A percentile compares a stretch with the other conserved stretches of the same genome.
These are phyloP conservation scores for Solanum bukasovii DNA, from an alignment of 257 asterid genomes.

Conservation along the genomic window DNA sequence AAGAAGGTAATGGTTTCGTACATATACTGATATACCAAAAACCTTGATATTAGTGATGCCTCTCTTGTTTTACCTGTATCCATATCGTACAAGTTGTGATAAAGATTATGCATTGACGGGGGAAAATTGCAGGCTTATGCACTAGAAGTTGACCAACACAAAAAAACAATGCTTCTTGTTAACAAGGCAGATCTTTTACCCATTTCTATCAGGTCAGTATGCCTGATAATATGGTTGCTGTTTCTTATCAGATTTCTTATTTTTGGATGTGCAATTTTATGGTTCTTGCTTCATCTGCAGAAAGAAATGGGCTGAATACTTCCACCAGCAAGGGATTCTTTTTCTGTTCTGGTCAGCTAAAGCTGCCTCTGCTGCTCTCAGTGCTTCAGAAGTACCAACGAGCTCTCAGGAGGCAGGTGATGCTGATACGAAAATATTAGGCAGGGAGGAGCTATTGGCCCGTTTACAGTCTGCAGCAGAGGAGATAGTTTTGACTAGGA, in stretches of 20 bases:
- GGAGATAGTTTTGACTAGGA: slow-evolving; percentile 54
- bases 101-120: not conserved
- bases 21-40: not conserved
- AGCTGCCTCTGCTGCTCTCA: slow-evolving; percentile 61
- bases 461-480: slow-evolving; percentile 88
- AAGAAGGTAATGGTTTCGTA: not conserved
- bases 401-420: slow-evolving; percentile 27
- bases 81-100: not conserved
- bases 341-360: slow-evolving; percentile 97
- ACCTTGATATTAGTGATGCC: not conserved
- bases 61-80: not conserved
- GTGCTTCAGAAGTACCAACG: slow-evolving; percentile 14
- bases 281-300: slow-evolving; percentile 26
- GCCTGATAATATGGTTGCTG: not conserved
- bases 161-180: slow-evolving; percentile 79
- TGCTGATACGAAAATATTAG: slow-evolving; percentile 54
- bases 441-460: slow-evolving; percentile 69
- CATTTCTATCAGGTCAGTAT: slow-evolving; percentile 58
- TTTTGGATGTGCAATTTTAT: not conserved
- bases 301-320: slow-evolving; percentile 78
- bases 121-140: slow-evolving; percentile 64
- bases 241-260: not conserved
- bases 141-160: slow-evolving; percentile 81
- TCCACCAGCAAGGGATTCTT: slow-evolving; percentile 64
- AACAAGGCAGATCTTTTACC: slow-evolving; percentile 98